phyloP scores from a whole-genome alignment of 1,284 basidiomycete genomes.

The Sporisorium scitamineum region DNA sequence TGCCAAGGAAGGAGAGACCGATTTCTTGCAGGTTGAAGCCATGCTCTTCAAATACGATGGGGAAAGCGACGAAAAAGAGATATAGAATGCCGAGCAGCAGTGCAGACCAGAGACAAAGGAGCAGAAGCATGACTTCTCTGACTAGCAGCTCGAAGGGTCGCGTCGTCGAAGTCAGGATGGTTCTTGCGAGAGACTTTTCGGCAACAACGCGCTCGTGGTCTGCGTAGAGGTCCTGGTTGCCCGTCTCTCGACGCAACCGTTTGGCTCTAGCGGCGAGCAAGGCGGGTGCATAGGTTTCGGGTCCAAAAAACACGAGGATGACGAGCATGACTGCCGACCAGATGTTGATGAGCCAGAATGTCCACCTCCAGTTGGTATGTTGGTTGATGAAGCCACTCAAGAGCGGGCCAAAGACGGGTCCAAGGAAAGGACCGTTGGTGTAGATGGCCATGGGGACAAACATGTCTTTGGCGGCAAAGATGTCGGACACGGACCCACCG shows the following conservation, averaged over 20 bases:
- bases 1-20: conserved; percentile 50
- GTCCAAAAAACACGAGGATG: conserved; percentile 63
- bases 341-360: conserved; percentile 65
- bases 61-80: conserved; percentile 58
- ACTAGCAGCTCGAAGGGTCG: conserved; percentile 35
- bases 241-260: conserved; percentile 62
- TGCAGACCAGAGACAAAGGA: conserved; percentile 45
- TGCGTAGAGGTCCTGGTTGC: conserved; percentile 52
- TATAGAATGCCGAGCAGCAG: conserved; percentile 49
- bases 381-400: conserved; percentile 63
- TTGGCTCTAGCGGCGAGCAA: conserved; percentile 63
- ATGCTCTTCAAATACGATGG: conserved; percentile 50
- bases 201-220: conserved; percentile 30
- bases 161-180: conserved; percentile 29
- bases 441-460: conserved; percentile 68
- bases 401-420: conserved; percentile 54
- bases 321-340: conserved; percentile 60
- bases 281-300: conserved; percentile 67
- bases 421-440: conserved; percentile 66
- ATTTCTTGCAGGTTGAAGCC: conserved; percentile 53
- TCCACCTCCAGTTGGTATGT: conserved; percentile 67
- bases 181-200: conserved; percentile 21
- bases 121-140: conserved; percentile 32
- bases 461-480: conserved; percentile 63
- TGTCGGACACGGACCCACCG: conserved; percentile 55